Evolutionary conservation across 768 basidiomycete genomes (phyloP).

Genomic region (Boletus subcaerulescens): DNA sequence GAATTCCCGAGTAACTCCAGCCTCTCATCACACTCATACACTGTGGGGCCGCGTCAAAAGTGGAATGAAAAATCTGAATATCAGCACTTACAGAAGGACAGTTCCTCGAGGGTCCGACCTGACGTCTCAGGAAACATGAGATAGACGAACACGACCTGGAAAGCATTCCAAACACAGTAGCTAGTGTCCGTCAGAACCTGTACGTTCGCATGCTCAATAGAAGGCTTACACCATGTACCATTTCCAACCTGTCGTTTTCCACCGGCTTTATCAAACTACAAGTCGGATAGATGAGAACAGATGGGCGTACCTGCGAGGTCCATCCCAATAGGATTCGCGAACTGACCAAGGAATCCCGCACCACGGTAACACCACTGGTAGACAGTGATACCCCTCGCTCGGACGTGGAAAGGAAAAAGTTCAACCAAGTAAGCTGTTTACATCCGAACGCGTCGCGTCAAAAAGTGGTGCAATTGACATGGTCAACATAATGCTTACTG

Average conservation of each 20-base stretch:
- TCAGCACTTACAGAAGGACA: slow-evolving; percentile 30
- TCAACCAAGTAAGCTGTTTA: slow-evolving; percentile 41
- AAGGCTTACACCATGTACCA: slow-evolving; percentile 13
- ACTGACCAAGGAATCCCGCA: slow-evolving; percentile 4
- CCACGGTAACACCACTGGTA: slow-evolving; percentile 57
- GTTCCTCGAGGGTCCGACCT: background rate
- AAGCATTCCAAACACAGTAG: background rate
- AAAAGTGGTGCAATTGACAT: too few relatives aligned
- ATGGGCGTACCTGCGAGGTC: slow-evolving; percentile 2
- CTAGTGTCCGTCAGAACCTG: background rate
- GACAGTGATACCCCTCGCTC: slow-evolving; percentile 57
- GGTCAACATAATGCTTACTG: background rate
- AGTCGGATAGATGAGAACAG: too few relatives aligned
- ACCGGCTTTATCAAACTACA: background rate
- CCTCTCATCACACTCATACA: slow-evolving; percentile 1
- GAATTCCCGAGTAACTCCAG: background rate
- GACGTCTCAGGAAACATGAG: slow-evolving; percentile 2
- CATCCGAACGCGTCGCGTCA: background rate
- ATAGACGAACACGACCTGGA: slow-evolving; percentile 1
- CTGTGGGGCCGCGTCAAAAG: background rate
- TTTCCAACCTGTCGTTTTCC: slow-evolving; percentile 6
- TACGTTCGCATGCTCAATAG: too few relatives aligned
- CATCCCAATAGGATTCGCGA: slow-evolving; percentile 19
- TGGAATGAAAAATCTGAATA: background rate
- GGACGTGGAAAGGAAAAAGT: slow-evolving; percentile 60